phyloP scores from a whole-genome alignment of 2,329 filamentous ascomycete genomes.

The Phoma sp. region DNA sequence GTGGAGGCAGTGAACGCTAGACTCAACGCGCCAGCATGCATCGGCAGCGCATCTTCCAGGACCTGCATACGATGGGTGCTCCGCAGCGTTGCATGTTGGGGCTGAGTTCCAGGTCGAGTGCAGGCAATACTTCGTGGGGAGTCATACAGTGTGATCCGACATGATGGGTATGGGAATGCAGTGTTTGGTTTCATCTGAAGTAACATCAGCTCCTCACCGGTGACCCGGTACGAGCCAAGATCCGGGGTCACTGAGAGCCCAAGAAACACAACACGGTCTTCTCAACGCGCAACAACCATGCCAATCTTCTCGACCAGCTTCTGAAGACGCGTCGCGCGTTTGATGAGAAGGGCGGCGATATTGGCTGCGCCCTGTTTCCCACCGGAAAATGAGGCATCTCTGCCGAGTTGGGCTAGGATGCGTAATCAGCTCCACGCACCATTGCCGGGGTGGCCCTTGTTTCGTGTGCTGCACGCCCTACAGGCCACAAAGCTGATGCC shows the following conservation, averaged over 20 bases:
- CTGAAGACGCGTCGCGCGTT: slow-evolving; percentile 12
- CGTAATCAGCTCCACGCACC: slow-evolving; percentile 37
- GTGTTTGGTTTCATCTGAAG: slow-evolving; percentile 16
- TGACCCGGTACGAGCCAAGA: slow-evolving; percentile 11
- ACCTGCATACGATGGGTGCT: slow-evolving; percentile 9
- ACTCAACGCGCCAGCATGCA: slow-evolving; percentile 13
- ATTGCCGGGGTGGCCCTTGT: slow-evolving; percentile 31
- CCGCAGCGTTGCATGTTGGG: slow-evolving; percentile 23
- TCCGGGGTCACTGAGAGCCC: not conserved
- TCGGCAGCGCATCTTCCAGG: not conserved
- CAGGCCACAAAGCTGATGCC: slow-evolving; percentile 30
- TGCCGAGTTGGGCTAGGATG: slow-evolving; percentile 32
- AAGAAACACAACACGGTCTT: not conserved
- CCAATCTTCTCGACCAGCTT: not conserved
- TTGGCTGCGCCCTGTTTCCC: slow-evolving; percentile 38
- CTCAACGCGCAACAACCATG: not conserved
- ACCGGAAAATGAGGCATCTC: slow-evolving; percentile 29
- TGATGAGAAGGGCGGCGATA: slow-evolving; percentile 34
- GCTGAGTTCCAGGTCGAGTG: slow-evolving; percentile 14
- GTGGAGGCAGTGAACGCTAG: slow-evolving; percentile 23
- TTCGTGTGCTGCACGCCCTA: slow-evolving; percentile 38
- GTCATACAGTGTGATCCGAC: slow-evolving; percentile 15
- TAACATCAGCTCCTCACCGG: slow-evolving; percentile 13
- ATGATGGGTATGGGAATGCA: slow-evolving; percentile 5
- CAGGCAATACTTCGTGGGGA: not conserved